phyloP scores from a whole-genome alignment of 495 filamentous ascomycete genomes.

The Cairneyella variabilis region DNA sequence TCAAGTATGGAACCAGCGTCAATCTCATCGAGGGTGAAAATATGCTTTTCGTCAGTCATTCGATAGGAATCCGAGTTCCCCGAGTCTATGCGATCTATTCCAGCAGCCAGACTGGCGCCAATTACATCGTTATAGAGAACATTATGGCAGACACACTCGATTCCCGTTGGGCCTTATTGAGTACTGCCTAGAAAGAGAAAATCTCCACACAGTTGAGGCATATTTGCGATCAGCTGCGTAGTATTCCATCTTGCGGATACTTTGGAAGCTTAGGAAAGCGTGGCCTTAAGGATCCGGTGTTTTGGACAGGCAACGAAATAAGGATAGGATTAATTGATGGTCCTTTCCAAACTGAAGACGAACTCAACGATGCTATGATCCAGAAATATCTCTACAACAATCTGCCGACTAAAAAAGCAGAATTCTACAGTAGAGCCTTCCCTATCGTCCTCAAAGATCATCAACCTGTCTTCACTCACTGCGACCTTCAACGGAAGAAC shows the following conservation, averaged over 20 bases:
- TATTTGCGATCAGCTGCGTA: conserved; percentile 28
- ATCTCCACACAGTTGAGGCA: conserved; percentile 28
- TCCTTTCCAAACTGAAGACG: conserved; percentile 30
- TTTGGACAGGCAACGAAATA: conserved; percentile 22
- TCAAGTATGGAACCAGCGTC: conserved; percentile 35
- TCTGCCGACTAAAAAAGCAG: conserved; percentile 25
- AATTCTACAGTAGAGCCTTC: conserved; percentile 30
- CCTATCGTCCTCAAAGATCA: conserved; percentile 22
- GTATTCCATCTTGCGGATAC: conserved; percentile 31
- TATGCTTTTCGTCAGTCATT: conserved; percentile 34
- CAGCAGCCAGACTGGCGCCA: not conserved
- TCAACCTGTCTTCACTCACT: conserved; percentile 8
- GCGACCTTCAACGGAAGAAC: conserved; percentile 5
- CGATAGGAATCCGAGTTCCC: conserved; percentile 32
- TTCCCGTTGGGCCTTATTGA: conserved; percentile 28
- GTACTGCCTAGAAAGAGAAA: conserved; percentile 31
- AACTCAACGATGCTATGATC: conserved; percentile 29
- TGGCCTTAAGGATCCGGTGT: conserved; percentile 30
- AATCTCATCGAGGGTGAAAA: conserved; percentile 34
- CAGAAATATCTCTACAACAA: conserved; percentile 23
- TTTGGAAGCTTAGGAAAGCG: conserved; percentile 32
- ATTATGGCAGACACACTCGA: conserved; percentile 31
- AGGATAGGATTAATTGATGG: conserved; percentile 19
- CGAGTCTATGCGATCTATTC: conserved; percentile 29
- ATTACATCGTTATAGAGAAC: conserved; percentile 38